Evolutionary conservation across 139 green algal species (phyloP).

Genomic region (Axilococcus clingmanii): DNA sequence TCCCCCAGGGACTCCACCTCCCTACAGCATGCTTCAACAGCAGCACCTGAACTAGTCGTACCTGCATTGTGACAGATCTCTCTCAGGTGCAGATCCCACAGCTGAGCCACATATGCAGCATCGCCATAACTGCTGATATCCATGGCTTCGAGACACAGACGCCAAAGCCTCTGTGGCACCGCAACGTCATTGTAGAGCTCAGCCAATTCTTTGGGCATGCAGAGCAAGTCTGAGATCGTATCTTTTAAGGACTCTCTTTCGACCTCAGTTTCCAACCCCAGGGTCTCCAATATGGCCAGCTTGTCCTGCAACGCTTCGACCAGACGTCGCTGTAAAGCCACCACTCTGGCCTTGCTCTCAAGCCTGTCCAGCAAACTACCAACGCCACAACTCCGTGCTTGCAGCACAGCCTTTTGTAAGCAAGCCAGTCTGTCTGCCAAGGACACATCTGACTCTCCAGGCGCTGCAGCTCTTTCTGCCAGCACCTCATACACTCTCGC

Average conservation of each 20-base stretch:
- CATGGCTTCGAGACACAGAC: constrained; percentile 67
- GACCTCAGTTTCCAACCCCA: too few relatives aligned
- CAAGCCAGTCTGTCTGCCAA: constrained; percentile 42
- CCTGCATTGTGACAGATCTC: too few relatives aligned
- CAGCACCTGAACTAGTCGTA: constrained; percentile 9
- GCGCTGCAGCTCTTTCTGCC: constrained; percentile 31
- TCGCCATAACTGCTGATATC: constrained; percentile 43
- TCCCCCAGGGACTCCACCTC: constrained; percentile 33
- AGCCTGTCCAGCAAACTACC: constrained; percentile 35
- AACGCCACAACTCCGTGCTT: constrained; percentile 51
- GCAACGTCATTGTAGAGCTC: constrained; percentile 73
- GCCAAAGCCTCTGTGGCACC: constrained; percentile 37
- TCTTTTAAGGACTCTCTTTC: neutral
- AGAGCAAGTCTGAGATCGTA: constrained; percentile 22
- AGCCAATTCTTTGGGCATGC: constrained; percentile 26
- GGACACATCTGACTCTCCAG: constrained; percentile 27
- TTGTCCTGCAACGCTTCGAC: constrained; percentile 1
- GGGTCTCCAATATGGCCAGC: too few relatives aligned
- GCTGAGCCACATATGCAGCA: constrained; percentile 39
- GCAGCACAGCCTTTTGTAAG: constrained; percentile 50
- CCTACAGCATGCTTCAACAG: constrained; percentile 17
- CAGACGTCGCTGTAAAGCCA: constrained; percentile 43
- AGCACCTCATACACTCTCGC: constrained; percentile 48
- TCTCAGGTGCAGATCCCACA: constrained; percentile 75
- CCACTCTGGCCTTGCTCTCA: constrained; percentile 31